phyloP scores from a whole-genome alignment of 306 rosid genomes.

The Hippophae tibetana region DNA sequence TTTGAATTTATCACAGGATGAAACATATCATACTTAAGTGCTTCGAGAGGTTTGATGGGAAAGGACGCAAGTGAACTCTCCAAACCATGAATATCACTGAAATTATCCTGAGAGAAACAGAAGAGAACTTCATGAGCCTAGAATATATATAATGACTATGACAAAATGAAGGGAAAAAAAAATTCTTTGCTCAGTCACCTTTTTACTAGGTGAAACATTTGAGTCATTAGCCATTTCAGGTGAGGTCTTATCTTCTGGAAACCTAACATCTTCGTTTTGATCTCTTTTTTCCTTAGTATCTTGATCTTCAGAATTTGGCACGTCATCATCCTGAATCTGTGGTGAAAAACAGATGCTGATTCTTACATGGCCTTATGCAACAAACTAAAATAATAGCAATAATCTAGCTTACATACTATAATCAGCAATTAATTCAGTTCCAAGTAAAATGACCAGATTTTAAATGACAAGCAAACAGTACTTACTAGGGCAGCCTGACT shows the following conservation, averaged over 20 bases:
- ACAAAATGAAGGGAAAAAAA: constrained; percentile 2
- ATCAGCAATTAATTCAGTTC: background rate
- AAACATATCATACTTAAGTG: constrained; percentile 62
- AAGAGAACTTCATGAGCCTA: constrained; percentile 15
- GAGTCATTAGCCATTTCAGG: constrained; percentile 39
- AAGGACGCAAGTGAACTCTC: constrained; percentile 79
- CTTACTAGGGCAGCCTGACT: constrained; percentile 97
- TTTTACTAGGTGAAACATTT: constrained; percentile 39
- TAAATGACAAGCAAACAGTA: constrained; percentile 18
- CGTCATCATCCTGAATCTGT: constrained; percentile 81
- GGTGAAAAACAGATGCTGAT: constrained; percentile 17
- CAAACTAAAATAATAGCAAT: constrained; percentile 1
- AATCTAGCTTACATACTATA: constrained; percentile 1
- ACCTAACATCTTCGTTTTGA: constrained; percentile 31
- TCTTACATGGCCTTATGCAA: background rate
- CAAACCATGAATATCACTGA: constrained; percentile 64
- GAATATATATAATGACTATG: constrained; percentile 2
- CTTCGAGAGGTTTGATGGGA: constrained; percentile 78
- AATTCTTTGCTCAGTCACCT: constrained; percentile 34
- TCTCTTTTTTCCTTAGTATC: constrained; percentile 37
- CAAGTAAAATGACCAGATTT: background rate
- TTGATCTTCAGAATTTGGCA: constrained; percentile 40
- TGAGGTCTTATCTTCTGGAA: constrained; percentile 34
- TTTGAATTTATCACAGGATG: background rate
- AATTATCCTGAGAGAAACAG: constrained; percentile 56